Evolutionary conservation across 371 early-diverging fungal genomes (phyloP).

Genomic region (Lichtheimia ramosa): DNA sequence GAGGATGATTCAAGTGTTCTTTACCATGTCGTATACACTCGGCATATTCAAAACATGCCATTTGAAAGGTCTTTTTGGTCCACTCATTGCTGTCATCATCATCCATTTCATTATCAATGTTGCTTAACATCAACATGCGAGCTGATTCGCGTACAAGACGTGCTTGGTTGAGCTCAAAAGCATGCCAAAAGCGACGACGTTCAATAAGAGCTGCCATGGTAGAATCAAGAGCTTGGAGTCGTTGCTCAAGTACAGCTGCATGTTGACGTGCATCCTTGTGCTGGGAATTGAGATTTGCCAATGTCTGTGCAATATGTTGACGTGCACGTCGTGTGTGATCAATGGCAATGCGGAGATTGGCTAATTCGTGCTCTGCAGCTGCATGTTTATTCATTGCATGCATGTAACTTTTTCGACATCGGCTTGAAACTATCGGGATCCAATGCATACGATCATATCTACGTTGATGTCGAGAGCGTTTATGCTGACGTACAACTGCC

Average conservation of each 20-base stretch:
- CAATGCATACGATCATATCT: constrained; percentile 28
- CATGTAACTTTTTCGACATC: constrained; percentile 34
- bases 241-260: constrained; percentile 14
- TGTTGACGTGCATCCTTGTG: constrained; percentile 7
- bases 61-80: constrained; percentile 19
- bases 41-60: constrained; percentile 32
- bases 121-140: background rate
- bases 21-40: constrained; percentile 31
- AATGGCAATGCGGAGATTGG: constrained; percentile 28
- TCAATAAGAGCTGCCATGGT: constrained; percentile 10
- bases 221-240: constrained; percentile 6
- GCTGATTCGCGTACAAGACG: constrained; percentile 25
- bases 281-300: background rate
- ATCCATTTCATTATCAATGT: constrained; percentile 17
- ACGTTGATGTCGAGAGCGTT: constrained; percentile 24
- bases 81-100: background rate
- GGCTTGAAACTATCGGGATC: constrained; percentile 27
- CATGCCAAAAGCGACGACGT: constrained; percentile 29
- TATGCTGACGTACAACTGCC: constrained; percentile 25
- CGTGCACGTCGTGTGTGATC: constrained; percentile 22
- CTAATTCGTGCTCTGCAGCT: constrained; percentile 36
- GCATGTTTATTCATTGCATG: constrained; percentile 35
- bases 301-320: constrained; percentile 13
- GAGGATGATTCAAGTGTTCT: constrained; percentile 23
- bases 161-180: constrained; percentile 28